Base-by-base conservation (phyloP, 345 rosid species). In the Eucalyptus caleyi region DNA sequence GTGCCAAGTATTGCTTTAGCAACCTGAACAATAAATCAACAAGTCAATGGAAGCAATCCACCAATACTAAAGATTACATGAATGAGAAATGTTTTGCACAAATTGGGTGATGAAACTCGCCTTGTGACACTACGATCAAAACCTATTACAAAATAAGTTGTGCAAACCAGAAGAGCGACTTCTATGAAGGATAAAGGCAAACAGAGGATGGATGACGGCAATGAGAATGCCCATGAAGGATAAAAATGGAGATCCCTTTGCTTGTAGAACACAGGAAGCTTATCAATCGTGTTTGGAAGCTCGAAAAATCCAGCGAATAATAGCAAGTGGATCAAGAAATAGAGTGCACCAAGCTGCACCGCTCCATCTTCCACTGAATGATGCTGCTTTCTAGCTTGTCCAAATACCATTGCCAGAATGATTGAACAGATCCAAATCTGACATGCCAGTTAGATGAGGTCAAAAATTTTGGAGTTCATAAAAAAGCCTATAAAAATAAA, bases 1-100 rank as follows among this genome's bases (percentile, higher is more conserved):
- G 93, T 45, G 83, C 83, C 15, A 77, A 37, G 87, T 89, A 94
- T 77, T 94, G 95, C 91, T 83, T 94, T 27, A 92, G 87, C 30
- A 89, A 19, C 92, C 96, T 94, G 92, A 67, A 91, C 42, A 45
- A 27, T 81, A 11, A 47, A 87, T 24, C 67, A 67, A 82, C 10
- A 1, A 40, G 80, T 89, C 47, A 81, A 51, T 13, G 44, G 49
- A 37, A 60, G 65, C n/a, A 50, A 45, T 53, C 65, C 51, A 34
- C 47, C 67, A 34, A 42, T 56, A 21, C 56, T 34, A 21, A 6
- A 51, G 62, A 45, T 23, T 30, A 86, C 56, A 50, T 32, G 62
- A 42, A 9, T 19, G 45, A 50, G 49, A 32, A 86, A 37, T 56
- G 72, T 24, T 44, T 62, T 12, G 40, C 67, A n/a, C 47, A 77